Percentiles rank a stretch among this genome's conserved stretches.
These are phyloP conservation scores for Artemisia tridentata DNA, from an alignment of 129 eudicot genomes.

Conservation along the genomic window DNA sequence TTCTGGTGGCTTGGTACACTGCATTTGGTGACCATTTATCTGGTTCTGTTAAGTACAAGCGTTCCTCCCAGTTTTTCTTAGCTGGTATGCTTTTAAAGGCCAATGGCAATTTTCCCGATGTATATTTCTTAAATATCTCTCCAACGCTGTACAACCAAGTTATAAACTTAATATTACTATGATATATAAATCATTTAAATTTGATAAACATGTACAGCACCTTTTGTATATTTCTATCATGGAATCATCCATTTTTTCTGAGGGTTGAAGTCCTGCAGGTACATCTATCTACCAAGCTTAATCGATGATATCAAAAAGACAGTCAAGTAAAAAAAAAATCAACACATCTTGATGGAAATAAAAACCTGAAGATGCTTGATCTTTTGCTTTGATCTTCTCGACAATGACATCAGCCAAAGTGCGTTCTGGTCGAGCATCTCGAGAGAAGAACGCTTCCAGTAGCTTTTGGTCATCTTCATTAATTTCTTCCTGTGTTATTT, in stretches of 20 bases:
- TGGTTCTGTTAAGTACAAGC: conserved; percentile 78
- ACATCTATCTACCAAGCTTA: conserved; percentile 29
- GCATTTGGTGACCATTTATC: conserved; percentile 98
- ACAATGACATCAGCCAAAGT: conserved; percentile 76
- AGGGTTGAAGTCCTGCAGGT: conserved; percentile 44
- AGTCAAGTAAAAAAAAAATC: not conserved
- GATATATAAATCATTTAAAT: not conserved
- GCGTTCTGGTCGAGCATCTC: conserved; percentile 51
- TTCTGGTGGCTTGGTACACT: conserved; percentile 81
- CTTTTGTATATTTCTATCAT: conserved; percentile 84
- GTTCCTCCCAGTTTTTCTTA: conserved; percentile 75
- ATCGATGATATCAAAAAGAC: not conserved
- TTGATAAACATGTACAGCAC: conserved; percentile 28
- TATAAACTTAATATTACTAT: not conserved
- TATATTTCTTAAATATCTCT: conserved; percentile 68
- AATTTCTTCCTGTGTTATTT: conserved; percentile 49
- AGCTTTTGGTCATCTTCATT: conserved; percentile 82
- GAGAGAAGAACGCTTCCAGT: conserved; percentile 71
- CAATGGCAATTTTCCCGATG: conserved; percentile 80
- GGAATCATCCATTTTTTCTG: conserved; percentile 68
- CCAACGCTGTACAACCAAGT: conserved; percentile 57
- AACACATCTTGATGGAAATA: not conserved
- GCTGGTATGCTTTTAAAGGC: conserved; percentile 89
- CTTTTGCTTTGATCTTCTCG: conserved; percentile 62
- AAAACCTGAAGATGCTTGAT: conserved; percentile 72